Conservation (phyloP, 2,329 filamentous ascomycete species). For the Cytospora chrysosperma region DNA sequence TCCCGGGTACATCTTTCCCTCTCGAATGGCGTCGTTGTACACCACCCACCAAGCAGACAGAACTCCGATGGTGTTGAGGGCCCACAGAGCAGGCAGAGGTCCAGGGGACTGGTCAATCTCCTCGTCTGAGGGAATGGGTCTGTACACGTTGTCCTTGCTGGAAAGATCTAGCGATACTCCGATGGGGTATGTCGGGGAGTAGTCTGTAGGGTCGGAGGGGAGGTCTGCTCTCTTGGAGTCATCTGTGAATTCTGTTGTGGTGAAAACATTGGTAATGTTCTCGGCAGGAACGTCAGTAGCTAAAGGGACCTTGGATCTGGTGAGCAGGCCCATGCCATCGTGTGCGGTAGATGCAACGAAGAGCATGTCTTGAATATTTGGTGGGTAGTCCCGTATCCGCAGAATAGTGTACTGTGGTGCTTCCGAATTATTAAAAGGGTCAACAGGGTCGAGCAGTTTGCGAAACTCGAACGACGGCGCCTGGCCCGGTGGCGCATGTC, state of each 20-base stretch:
- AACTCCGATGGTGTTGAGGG: constrained; percentile 85
- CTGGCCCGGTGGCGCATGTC: constrained; percentile 51
- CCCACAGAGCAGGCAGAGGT: constrained; percentile 79
- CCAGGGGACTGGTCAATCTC: constrained; percentile 76
- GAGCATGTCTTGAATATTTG: constrained; percentile 76
- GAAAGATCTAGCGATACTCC: constrained; percentile 85
- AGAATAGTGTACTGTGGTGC: constrained; percentile 74
- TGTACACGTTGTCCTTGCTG: constrained; percentile 71
- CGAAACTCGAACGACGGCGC: constrained; percentile 66
- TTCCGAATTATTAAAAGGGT: constrained; percentile 65
- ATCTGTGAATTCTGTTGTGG: constrained; percentile 67
- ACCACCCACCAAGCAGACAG: constrained; percentile 88
- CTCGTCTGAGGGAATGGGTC: constrained; percentile 72
- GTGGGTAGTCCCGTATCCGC: constrained; percentile 76
- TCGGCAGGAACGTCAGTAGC: constrained; percentile 59
- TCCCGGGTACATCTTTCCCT: constrained; percentile 71
- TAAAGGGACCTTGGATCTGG: constrained; percentile 68
- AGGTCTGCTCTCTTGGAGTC: constrained; percentile 75
- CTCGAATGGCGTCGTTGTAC: constrained; percentile 80
- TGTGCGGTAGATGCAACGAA: constrained; percentile 80
- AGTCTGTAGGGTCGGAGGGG: constrained; percentile 62
- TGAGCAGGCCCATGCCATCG: constrained; percentile 76
- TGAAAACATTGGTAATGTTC: constrained; percentile 66
- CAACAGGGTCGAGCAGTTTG: constrained; percentile 71
- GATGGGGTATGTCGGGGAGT: constrained; percentile 72